Evolutionary conservation across 2,329 filamentous ascomycete species (phyloP).

Genomic region (Fusarium decemcellulare): DNA sequence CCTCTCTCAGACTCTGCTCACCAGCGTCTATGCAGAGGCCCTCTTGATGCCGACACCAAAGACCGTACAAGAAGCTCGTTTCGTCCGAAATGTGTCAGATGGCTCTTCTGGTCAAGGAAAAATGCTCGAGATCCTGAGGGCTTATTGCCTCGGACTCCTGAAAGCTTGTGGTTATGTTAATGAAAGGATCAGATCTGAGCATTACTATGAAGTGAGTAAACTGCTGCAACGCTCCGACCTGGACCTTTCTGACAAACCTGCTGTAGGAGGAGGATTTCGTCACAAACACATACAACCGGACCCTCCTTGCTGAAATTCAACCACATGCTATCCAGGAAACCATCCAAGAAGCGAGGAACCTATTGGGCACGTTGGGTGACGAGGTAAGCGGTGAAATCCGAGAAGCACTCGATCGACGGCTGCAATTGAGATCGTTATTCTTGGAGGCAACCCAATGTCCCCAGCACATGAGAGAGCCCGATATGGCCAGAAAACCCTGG

Average conservation of each 20-base stretch:
- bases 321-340: constrained; percentile 67
- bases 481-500: constrained; percentile 66
- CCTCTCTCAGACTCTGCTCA: constrained; percentile 94
- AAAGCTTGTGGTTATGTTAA: constrained; percentile 88
- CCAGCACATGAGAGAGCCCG: constrained; percentile 60
- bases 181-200: constrained; percentile 81
- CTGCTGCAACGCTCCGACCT: too few species aligned
- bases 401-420: constrained; percentile 73
- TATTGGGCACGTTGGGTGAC: constrained; percentile 61
- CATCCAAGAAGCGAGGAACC: constrained; percentile 67
- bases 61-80: constrained; percentile 75
- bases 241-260: constrained; percentile 6
- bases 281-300: constrained; percentile 88
- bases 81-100: constrained; percentile 58
- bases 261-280: constrained; percentile 94
- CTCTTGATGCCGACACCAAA: constrained; percentile 80
- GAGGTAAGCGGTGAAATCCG: constrained; percentile 58
- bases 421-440: constrained; percentile 77
- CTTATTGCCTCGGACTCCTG: constrained; percentile 88
- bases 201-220: constrained; percentile 84
- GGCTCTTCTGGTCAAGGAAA: constrained; percentile 53
- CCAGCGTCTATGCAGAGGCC: constrained; percentile 89
- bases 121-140: constrained; percentile 78
- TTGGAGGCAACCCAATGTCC: constrained; percentile 68
- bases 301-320: constrained; percentile 77